Conservation (phyloP, 495 filamentous ascomycete genomes). For the Rostrohypoxylon terebratum region DNA sequence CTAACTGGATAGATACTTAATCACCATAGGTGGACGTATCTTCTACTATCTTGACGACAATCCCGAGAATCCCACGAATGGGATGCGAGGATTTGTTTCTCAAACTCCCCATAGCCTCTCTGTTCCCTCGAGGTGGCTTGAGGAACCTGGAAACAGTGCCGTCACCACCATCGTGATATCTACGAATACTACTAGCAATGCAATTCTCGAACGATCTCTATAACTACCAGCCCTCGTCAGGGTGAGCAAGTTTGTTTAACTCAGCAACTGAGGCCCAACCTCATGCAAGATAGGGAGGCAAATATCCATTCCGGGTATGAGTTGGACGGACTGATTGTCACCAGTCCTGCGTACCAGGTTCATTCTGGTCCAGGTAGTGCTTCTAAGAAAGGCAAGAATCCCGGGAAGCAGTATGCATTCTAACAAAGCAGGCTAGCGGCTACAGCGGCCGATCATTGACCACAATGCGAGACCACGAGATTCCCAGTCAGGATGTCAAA, state of each 20-base stretch:
- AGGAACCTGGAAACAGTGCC: not conserved
- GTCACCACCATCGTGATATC: slow-evolving; percentile 5
- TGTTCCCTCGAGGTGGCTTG: not conserved
- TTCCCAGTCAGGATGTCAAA: slow-evolving; percentile 34
- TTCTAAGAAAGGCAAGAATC: not conserved
- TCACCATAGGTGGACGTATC: not conserved
- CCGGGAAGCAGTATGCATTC: not conserved
- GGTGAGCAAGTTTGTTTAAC: slow-evolving; percentile 19
- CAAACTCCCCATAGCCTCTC: not conserved
- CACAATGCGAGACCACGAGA: slow-evolving; percentile 4
- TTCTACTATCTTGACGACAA: not conserved
- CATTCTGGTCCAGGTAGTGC: not conserved
- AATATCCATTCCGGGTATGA: not conserved
- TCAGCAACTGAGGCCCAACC: slow-evolving; percentile 4
- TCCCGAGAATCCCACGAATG: not conserved
- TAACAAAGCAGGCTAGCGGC: slow-evolving; percentile 16
- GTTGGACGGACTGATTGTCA: slow-evolving; percentile 7
- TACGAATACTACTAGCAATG: not conserved
- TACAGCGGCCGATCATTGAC: slow-evolving; percentile 19
- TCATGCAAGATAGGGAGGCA: not conserved
- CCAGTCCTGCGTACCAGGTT: not conserved
- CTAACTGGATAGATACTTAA: not conserved
- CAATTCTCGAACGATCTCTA: not conserved
- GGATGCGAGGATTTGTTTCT: not conserved
- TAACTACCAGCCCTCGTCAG: not conserved